Base-by-base conservation (phyloP, 2,329 filamentous ascomycete species). In the Teratosphaeriaceae sp. region DNA sequence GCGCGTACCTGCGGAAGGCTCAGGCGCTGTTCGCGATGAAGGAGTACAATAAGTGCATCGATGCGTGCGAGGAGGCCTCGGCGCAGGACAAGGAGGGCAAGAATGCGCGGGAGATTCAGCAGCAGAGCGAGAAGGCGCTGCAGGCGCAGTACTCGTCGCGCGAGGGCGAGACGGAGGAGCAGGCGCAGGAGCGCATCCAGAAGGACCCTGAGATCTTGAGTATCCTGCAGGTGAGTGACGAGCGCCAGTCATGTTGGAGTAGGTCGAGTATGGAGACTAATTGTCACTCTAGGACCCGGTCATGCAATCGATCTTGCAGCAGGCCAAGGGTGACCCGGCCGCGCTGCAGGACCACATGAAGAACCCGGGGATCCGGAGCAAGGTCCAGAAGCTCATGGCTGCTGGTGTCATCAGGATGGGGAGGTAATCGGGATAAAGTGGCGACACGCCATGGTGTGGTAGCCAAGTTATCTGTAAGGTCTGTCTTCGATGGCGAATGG, bases 11-110 rank as follows among this genome's bases (percentile, higher is more conserved):
- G 57, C 84, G 92, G 64, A 97, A 96, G 75, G 89, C 89, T 0
- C 89, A 97, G 70, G 88, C 88, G 31, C 87, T 90, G 66, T 88
- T 92, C 55, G 88, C 88, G 57, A 98, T 98, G 92, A 87, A 92
- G 66, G 90, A 98, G 68, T 97, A 95, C 75, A 95, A 84, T 66
- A 90, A 89, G 66, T 94, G 86, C 62, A 74, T 97, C 45, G 92
- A 98, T 62, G 85, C 84, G 6, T 95, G 89, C 70, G 79, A 79
- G 29, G 86, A 88, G 62, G 92, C 94, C 1, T 72, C 76, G 7
- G 75, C 80, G 55, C 78, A 94, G 47, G 92, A 98, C 65, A 75
- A 75, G 46, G 79, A 80, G 54, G 82, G 84, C 47, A 88, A 87
- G 62, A 92, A 96, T 63, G 75, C 84, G 0, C 80, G 88, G 30